Evolutionary conservation across 2,329 filamentous ascomycete species (phyloP).

Genomic region (Rutstroemia sp.): DNA sequence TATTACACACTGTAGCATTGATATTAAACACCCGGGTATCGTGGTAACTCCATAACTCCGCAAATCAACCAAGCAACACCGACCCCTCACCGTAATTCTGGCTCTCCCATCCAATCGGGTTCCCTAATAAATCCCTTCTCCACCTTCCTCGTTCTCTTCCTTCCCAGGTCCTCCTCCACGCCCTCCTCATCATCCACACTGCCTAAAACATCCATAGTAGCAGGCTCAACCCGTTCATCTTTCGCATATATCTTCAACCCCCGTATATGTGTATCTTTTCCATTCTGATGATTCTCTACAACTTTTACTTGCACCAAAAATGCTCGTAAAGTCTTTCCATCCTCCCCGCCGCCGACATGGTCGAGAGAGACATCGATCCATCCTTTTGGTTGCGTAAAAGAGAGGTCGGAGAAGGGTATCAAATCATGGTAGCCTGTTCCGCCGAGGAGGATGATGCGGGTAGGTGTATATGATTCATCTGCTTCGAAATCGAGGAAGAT

Average conservation of each 20-base stretch:
- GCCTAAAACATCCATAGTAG: constrained; percentile 14
- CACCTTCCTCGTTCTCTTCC: neutral
- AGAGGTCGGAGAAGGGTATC: constrained; percentile 77
- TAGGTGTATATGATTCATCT: constrained; percentile 95
- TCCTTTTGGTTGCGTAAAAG: constrained; percentile 70
- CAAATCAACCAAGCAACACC: neutral
- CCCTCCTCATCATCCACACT: constrained; percentile 6
- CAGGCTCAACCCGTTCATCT: constrained; percentile 23
- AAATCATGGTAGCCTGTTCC: constrained; percentile 90
- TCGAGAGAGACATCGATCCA: constrained; percentile 81
- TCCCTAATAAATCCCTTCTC: constrained; percentile 21
- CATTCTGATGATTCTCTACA: constrained; percentile 96
- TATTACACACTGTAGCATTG: too few species aligned
- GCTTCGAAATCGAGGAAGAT: constrained; percentile 85
- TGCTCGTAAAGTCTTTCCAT: constrained; percentile 70
- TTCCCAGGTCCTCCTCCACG: constrained; percentile 8
- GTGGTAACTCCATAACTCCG: neutral
- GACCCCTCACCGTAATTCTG: constrained; percentile 23
- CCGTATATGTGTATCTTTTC: constrained; percentile 95
- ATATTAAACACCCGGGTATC: neutral
- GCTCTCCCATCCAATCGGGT: constrained; percentile 30
- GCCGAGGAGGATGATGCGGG: constrained; percentile 79
- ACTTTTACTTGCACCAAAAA: constrained; percentile 88
- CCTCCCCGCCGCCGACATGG: constrained; percentile 49
- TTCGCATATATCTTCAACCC: constrained; percentile 76